Conservation (phyloP, 2,329 filamentous ascomycete genomes). For the Talaromyces sp. region DNA sequence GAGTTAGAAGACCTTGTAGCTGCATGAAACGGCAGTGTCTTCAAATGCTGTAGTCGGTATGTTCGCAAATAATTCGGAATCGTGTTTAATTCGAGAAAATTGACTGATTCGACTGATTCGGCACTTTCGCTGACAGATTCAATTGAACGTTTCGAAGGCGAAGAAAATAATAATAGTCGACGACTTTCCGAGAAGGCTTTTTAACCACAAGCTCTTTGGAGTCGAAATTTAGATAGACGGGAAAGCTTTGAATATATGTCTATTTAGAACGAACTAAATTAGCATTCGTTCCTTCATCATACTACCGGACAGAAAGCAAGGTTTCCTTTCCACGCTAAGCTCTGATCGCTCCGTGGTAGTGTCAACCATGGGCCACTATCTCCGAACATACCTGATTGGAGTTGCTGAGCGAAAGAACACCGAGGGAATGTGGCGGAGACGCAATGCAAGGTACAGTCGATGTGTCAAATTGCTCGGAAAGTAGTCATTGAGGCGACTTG, state of each 20-base stretch:
- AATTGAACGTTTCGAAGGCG: background rate
- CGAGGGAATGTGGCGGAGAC: background rate
- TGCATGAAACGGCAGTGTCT: slow-evolving; percentile 28
- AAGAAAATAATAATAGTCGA: background rate
- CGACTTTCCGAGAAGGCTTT: background rate
- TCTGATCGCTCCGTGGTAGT: slow-evolving; percentile 9
- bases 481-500: background rate
- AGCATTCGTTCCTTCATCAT: background rate
- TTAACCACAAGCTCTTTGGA: background rate
- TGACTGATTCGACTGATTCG: background rate
- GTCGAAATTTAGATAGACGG: background rate
- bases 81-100: background rate
- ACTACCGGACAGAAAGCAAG: background rate
- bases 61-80: background rate
- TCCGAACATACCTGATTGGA: background rate
- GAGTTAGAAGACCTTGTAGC: slow-evolving; percentile 26
- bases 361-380: slow-evolving; percentile 4
- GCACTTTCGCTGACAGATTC: background rate
- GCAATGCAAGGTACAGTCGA: background rate
- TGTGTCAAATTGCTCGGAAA: background rate
- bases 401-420: background rate
- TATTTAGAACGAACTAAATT: background rate
- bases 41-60: background rate
- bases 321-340: slow-evolving; percentile 10
- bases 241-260: background rate